phyloP scores from a whole-genome alignment of 2,329 filamentous ascomycete species.

The Claviceps arundinis region DNA sequence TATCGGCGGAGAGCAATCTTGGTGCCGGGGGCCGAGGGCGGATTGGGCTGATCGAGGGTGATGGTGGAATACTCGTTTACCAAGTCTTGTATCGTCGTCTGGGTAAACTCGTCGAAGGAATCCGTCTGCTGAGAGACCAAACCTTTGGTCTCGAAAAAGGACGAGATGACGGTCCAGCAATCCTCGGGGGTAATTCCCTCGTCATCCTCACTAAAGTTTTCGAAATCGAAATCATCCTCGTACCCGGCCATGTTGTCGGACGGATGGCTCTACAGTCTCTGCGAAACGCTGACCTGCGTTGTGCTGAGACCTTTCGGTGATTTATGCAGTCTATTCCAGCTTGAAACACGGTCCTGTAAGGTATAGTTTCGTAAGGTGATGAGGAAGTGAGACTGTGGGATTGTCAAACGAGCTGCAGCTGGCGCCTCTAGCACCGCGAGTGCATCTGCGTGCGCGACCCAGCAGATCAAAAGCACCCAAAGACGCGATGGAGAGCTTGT shows the following conservation, averaged over 20 bases:
- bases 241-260: constrained; percentile 37
- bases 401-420: constrained; percentile 11
- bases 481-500: neutral
- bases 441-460: constrained; percentile 17
- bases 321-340: neutral
- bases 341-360: neutral
- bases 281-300: neutral
- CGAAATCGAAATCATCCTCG: constrained; percentile 49
- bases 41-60: constrained; percentile 85
- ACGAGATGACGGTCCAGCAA: constrained; percentile 94
- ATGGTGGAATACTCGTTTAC: constrained; percentile 85
- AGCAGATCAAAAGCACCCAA: constrained; percentile 8
- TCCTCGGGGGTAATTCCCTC: constrained; percentile 83
- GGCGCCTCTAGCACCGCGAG: constrained; percentile 20
- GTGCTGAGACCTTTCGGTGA: neutral
- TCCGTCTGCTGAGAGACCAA: constrained; percentile 95
- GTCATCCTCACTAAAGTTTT: constrained; percentile 55
- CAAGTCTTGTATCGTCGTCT: constrained; percentile 86
- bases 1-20: constrained; percentile 81
- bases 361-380: neutral
- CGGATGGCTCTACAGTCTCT: neutral
- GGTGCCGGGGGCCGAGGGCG: constrained; percentile 60
- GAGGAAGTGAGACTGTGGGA: neutral
- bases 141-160: constrained; percentile 93
- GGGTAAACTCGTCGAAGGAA: constrained; percentile 95